Evolutionary conservation across 495 filamentous ascomycete genomes (phyloP).

Genomic region (Penicillium maclennaniae): DNA sequence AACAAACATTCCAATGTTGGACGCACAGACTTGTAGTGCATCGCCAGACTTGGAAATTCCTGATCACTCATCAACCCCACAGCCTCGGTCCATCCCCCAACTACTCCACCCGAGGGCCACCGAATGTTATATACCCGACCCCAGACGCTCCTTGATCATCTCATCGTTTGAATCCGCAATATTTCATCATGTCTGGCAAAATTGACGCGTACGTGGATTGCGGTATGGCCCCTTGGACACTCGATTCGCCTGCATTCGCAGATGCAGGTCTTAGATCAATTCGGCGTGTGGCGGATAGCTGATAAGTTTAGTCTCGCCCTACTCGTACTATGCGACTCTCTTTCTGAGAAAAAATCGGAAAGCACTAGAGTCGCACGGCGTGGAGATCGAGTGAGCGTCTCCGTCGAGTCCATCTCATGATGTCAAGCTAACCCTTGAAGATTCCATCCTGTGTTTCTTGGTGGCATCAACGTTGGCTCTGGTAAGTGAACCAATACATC

Average conservation of each 20-base stretch:
- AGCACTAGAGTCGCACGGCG: slow-evolving; percentile 49
- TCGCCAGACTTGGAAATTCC: not conserved
- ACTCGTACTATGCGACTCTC: slow-evolving; percentile 61
- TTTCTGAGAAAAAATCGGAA: slow-evolving; percentile 54
- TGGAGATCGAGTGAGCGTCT: slow-evolving; percentile 58
- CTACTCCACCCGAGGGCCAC: slow-evolving; percentile 15
- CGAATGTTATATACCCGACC: slow-evolving; percentile 7
- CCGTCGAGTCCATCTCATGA: not conserved
- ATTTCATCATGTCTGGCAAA: slow-evolving; percentile 20
- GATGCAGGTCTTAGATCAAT: not conserved
- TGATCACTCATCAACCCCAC: slow-evolving; percentile 29
- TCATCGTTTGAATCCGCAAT: not conserved
- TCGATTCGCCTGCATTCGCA: too few species aligned
- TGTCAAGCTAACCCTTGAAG: slow-evolving; percentile 32
- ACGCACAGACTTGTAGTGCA: not conserved
- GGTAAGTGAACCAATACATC: slow-evolving; percentile 37
- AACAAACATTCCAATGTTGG: too few species aligned
- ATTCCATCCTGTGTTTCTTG: slow-evolving; percentile 68
- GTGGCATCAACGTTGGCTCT: slow-evolving; percentile 62
- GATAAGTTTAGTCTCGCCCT: slow-evolving; percentile 57
- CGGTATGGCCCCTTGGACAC: slow-evolving; percentile 11
- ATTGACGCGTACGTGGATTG: slow-evolving; percentile 29
- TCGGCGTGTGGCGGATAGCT: not conserved
- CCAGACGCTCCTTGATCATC: not conserved
- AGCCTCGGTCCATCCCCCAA: slow-evolving; percentile 28